Evolutionary conservation across 2,329 filamentous ascomycete species (phyloP).

Genomic region (Colletotrichum sansevieriae): DNA sequence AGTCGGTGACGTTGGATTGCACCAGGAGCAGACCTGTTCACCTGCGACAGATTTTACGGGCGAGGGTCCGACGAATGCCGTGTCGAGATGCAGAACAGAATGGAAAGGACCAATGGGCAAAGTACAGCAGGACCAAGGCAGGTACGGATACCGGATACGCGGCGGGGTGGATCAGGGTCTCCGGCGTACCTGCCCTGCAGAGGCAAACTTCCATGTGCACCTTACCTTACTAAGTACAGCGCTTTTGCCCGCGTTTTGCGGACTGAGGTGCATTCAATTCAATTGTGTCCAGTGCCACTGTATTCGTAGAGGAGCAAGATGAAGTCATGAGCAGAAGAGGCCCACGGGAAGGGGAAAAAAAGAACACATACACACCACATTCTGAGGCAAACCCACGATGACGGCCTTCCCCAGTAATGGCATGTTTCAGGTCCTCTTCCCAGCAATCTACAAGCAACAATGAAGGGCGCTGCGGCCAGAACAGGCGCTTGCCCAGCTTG

Average conservation of each 20-base stretch:
- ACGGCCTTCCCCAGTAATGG: slow-evolving; percentile 29
- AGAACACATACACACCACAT: slow-evolving; percentile 5
- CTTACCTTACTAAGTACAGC: slow-evolving; percentile 6
- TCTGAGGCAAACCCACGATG: slow-evolving; percentile 10
- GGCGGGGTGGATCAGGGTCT: slow-evolving; percentile 27
- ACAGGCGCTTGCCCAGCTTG: background rate
- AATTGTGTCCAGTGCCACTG: background rate
- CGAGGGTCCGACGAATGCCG: background rate
- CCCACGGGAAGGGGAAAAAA: too few species aligned
- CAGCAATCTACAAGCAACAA: slow-evolving; percentile 38
- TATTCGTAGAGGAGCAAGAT: too few species aligned
- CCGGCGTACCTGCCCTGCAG: slow-evolving; percentile 28
- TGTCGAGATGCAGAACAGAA: background rate
- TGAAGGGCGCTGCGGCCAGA: slow-evolving; percentile 22
- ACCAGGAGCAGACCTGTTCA: slow-evolving; percentile 33
- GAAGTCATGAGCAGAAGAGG: background rate
- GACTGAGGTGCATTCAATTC: background rate
- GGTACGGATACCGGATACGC: background rate
- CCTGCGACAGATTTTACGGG: slow-evolving; percentile 28
- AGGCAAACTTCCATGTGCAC: slow-evolving; percentile 17
- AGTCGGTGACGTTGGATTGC: slow-evolving; percentile 31
- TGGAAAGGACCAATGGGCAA: slow-evolving; percentile 16
- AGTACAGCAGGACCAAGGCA: background rate
- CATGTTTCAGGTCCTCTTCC: slow-evolving; percentile 35
- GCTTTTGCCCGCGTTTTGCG: background rate